Conservation (phyloP, 306 rosid species). For the Rubus parviflorus region DNA sequence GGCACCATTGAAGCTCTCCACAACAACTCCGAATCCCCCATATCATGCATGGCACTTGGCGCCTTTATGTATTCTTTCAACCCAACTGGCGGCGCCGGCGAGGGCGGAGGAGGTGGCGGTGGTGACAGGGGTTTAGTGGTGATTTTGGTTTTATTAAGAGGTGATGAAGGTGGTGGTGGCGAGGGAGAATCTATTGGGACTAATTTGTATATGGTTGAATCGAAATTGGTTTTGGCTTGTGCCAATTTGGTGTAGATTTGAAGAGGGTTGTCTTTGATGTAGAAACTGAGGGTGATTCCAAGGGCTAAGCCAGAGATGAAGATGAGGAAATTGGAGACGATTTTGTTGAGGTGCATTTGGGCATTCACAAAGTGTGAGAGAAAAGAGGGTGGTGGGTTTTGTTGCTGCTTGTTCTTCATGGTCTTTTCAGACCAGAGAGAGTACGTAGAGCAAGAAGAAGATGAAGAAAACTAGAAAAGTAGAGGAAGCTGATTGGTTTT, state of each 20-base stretch:
- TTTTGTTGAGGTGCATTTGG: constrained; percentile 43
- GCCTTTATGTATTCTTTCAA: constrained; percentile 39
- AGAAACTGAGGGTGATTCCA: constrained; percentile 53
- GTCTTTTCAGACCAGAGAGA: constrained; percentile 6
- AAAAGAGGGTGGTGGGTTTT: constrained; percentile 16
- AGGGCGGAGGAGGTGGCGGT: not conserved
- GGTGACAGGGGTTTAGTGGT: not conserved
- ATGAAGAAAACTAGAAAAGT: not conserved
- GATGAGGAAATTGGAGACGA: constrained; percentile 36
- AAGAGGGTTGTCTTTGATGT: constrained; percentile 33
- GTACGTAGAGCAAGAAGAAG: not conserved
- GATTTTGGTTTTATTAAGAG: constrained; percentile 6
- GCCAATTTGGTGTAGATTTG: constrained; percentile 27
- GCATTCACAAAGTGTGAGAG: constrained; percentile 31
- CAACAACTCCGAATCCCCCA: constrained; percentile 70
- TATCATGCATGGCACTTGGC: constrained; percentile 48
- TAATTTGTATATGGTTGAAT: not conserved
- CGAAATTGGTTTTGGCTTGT: constrained; percentile 12
- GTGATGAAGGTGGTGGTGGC: not conserved
- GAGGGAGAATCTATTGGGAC: constrained; percentile 4
- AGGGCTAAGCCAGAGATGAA: constrained; percentile 61
- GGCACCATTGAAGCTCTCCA: constrained; percentile 79
- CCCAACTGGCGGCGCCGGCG: constrained; percentile 14
- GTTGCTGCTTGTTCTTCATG: constrained; percentile 32
- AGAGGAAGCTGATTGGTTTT: not conserved